phyloP scores from a whole-genome alignment of 352 stramenopile species.

The Aphanomyces euteiches region DNA sequence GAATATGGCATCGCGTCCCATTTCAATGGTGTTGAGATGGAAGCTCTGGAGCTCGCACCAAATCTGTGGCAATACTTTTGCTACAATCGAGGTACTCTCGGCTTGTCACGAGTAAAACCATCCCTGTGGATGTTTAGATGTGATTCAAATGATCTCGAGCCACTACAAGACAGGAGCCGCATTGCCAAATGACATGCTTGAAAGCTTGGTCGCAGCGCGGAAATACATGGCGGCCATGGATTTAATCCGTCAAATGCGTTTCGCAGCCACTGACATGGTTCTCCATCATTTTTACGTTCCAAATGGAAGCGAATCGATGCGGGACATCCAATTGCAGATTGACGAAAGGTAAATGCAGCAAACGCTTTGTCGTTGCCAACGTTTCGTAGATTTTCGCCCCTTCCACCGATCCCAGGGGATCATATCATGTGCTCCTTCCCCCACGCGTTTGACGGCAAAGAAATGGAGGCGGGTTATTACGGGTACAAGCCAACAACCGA shows the following conservation, averaged over 20 bases:
- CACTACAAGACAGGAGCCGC: constrained; percentile 85
- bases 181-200: constrained; percentile 91
- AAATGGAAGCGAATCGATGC: constrained; percentile 35
- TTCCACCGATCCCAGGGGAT: constrained; percentile 90
- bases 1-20: constrained; percentile 93
- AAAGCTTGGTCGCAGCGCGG: constrained; percentile 94
- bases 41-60: constrained; percentile 96
- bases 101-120: not conserved
- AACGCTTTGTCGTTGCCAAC: not conserved
- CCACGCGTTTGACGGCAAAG: constrained; percentile 98
- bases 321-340: constrained; percentile 78
- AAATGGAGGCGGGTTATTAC: constrained; percentile 94
- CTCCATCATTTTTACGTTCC: constrained; percentile 62
- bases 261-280: constrained; percentile 87
- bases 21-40: constrained; percentile 98
- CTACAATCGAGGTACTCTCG: constrained; percentile 78
- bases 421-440: constrained; percentile 96
- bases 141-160: constrained; percentile 53
- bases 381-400: constrained; percentile 60
- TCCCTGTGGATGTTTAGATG: not conserved
- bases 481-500: constrained; percentile 45
- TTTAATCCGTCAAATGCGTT: constrained; percentile 95
- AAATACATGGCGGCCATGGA: constrained; percentile 94
- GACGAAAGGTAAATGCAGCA: constrained; percentile 36
- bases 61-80: constrained; percentile 99